Evolutionary conservation across 768 basidiomycete genomes (phyloP).

Genomic region (Lactarius quietus): DNA sequence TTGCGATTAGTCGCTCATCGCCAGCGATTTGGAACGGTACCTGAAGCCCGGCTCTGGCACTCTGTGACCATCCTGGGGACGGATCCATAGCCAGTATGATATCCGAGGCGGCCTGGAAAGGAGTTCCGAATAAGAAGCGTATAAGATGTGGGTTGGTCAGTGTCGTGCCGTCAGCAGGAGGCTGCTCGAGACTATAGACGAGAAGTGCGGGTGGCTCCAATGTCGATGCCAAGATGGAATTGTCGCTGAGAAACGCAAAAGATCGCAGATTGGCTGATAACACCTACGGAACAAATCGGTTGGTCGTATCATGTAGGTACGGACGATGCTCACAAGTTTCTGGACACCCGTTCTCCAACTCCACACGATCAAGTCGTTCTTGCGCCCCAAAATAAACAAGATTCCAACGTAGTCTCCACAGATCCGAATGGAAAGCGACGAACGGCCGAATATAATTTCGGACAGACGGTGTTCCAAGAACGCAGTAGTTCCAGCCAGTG

Average conservation of each 20-base stretch:
- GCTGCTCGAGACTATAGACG: conserved; percentile 18
- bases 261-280: conserved; percentile 1
- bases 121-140: conserved; percentile 1
- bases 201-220: conserved; percentile 13
- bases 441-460: not conserved
- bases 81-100: conserved; percentile 19
- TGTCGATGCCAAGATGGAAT: conserved; percentile 13
- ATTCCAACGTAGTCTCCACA: conserved; percentile 22
- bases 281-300: conserved; percentile 4
- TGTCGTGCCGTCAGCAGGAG: not conserved
- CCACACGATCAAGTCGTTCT: conserved; percentile 22
- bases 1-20: conserved; percentile 13
- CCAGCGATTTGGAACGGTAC: conserved; percentile 31
- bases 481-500: conserved; percentile 1
- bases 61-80: conserved; percentile 13
- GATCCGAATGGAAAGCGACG: conserved; percentile 18
- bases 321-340: conserved; percentile 10
- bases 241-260: conserved; percentile 18
- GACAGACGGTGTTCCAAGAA: conserved; percentile 15
- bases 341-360: conserved; percentile 23
- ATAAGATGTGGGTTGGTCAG: conserved; percentile 4
- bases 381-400: not conserved
- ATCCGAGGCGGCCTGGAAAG: too few species aligned
- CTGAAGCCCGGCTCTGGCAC: not conserved
- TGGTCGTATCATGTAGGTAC: not conserved